phyloP scores from a whole-genome alignment of 2,329 filamentous ascomycete species.

The Fusarium compactum region DNA sequence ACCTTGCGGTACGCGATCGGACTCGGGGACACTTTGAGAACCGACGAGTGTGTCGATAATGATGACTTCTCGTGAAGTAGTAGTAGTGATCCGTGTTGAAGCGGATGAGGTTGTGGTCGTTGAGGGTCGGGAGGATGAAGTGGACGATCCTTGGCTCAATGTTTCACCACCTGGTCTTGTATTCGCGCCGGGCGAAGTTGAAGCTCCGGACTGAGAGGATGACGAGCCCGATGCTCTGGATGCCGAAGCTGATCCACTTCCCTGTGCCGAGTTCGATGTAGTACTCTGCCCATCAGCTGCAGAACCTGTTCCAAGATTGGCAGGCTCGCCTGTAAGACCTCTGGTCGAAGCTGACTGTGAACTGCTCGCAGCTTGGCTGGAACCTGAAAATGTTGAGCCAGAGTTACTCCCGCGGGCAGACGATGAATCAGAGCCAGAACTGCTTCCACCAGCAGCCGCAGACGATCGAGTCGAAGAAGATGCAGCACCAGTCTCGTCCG shows the following conservation, averaged over 20 bases:
- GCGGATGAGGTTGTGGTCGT: neutral
- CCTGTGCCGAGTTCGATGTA: neutral
- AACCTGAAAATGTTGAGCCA: neutral
- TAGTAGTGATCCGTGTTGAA: neutral
- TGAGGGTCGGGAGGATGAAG: neutral
- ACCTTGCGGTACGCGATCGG: neutral
- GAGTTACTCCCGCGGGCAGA: neutral
- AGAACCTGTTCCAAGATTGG: accelerated
- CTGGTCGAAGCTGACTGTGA: neutral
- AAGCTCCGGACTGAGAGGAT: neutral
- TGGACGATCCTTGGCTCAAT: neutral
- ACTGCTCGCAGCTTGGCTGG: neutral
- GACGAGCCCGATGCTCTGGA: neutral
- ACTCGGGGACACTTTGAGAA: slow-evolving; percentile 11
- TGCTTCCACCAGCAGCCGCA: neutral
- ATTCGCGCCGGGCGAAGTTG: neutral
- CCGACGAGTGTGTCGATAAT: slow-evolving; percentile 1
- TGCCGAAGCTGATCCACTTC: neutral
- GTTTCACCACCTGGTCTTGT: neutral
- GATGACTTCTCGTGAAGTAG: neutral
- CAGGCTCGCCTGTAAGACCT: neutral
- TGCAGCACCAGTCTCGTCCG: neutral
- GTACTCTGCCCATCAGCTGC: accelerated
- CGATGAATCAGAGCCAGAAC: neutral
- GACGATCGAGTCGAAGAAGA: neutral